These are phyloP conservation scores for Physcia stellaris DNA, from an alignment of 495 filamentous ascomycete species.

Conservation along the genomic window DNA sequence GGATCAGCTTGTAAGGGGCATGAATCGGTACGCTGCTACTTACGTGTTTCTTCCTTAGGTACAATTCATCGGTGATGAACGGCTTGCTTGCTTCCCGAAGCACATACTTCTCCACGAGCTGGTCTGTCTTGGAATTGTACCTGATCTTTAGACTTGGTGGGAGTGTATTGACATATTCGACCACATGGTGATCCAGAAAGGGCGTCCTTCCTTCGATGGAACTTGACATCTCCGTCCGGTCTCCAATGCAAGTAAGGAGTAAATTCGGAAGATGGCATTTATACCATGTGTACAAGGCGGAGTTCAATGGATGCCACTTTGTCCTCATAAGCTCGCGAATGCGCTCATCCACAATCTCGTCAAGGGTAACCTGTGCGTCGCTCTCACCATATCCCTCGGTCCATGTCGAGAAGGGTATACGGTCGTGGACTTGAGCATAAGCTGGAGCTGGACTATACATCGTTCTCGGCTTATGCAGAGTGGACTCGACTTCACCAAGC, in stretches of 20 bases:
- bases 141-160: constrained; percentile 33
- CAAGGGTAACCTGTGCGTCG: constrained; percentile 9
- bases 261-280: constrained; percentile 27
- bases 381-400: not conserved
- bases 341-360: constrained; percentile 15
- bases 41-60: constrained; percentile 32
- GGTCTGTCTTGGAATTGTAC: constrained; percentile 11
- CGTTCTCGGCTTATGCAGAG: not conserved
- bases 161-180: constrained; percentile 32
- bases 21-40: no score
- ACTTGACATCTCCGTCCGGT: constrained; percentile 38
- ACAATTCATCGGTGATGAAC: constrained; percentile 37
- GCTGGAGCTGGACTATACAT: no score
- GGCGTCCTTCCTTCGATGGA: constrained; percentile 32
- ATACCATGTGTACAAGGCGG: constrained; percentile 29
- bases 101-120: constrained; percentile 33
- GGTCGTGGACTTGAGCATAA: no score
- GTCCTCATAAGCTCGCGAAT: constrained; percentile 10
- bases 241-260: constrained; percentile 31
- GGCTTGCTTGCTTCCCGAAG: constrained; percentile 33
- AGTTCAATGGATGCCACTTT: constrained; percentile 36
- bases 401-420: not conserved
- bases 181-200: constrained; percentile 37
- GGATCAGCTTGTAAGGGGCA: no score
- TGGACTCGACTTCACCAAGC: not conserved